Conservation (phyloP, 805 yeast species). For the Zygosaccharomyces pseudorouxii region DNA sequence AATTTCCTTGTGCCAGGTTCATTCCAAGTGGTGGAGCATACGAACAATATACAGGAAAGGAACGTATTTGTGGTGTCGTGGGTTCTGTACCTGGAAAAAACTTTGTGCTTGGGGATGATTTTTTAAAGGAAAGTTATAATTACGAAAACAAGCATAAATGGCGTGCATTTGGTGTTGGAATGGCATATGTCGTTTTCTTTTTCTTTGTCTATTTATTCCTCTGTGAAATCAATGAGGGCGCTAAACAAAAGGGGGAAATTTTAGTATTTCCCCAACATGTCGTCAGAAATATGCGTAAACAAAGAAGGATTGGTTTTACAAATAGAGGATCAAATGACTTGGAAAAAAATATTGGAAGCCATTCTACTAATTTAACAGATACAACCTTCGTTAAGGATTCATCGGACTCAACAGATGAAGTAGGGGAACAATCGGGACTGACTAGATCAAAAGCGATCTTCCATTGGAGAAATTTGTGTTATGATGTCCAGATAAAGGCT, state of each 20-base stretch:
- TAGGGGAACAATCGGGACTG: constrained; percentile 29
- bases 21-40: constrained; percentile 48
- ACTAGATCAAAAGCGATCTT: constrained; percentile 46
- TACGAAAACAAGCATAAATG: constrained; percentile 49
- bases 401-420: constrained; percentile 10
- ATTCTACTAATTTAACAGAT: constrained; percentile 17
- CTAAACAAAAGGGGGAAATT: constrained; percentile 69
- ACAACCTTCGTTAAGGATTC: constrained; percentile 26
- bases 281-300: constrained; percentile 44
- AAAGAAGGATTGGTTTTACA: constrained; percentile 27
- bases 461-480: constrained; percentile 75
- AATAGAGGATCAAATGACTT: constrained; percentile 25
- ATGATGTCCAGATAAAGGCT: constrained; percentile 58
- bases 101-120: constrained; percentile 50
- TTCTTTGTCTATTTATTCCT: constrained; percentile 48
- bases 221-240: constrained; percentile 56
- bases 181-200: constrained; percentile 54
- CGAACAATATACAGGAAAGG: constrained; percentile 29
- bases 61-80: constrained; percentile 50
- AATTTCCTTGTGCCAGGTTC: constrained; percentile 43
- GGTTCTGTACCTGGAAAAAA: constrained; percentile 52
- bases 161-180: constrained; percentile 60
- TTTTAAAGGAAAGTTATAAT: constrained; percentile 40
- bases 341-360: constrained; percentile 21
- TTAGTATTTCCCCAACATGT: constrained; percentile 52